Evolutionary conservation across 1,284 basidiomycete species (phyloP), one percentile per base, ranked within the genome.

Genomic region (Wallemia ichthyophaga): DNA sequence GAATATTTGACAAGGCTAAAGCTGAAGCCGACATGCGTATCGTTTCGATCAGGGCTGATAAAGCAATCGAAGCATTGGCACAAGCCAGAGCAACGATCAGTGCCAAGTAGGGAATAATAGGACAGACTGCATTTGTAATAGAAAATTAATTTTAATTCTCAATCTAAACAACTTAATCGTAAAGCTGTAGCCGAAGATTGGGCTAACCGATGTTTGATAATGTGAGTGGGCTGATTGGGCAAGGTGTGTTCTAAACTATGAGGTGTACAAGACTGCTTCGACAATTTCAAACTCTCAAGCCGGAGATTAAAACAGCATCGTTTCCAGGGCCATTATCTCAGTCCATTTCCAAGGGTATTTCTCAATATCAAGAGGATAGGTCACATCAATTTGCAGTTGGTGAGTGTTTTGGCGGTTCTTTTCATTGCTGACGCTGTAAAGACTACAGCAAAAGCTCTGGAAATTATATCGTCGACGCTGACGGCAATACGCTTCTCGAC

Each of bases 1-100:
- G 92, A 37, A 95, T 89, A 0, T 98, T 98, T 67, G 83, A 95
- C 70, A 98, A 98, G 72, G 86, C 87, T 33, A 48, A 48, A 19
- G n/a, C 37, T 17, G 37, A 48, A 21, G 37, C 37, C 7, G 37
- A 48, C n/a, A 48, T 48, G 37, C 37, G 37, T 21, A 19, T 48
- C n/a, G 37, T 48, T 15, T 48, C 37, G 13, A 5, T 48, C 37
- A 48, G 37, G n/a, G 37, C 37, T 48, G 37, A 48, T 48, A 19
- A 48, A 48, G 37, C 37, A 48, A 48, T 48, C n/a, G 37, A 48
- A 21, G 37, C 37, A 48, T 21, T 48, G 37, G 37, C 37, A 17
- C 37, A 48, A 21, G 37, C 37, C 37, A 48, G 37, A 19, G 37
- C 37, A 48, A 48, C 13, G 3, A 48, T 48, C n/a, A 21, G 13